Conservation (phyloP, 139 green algal species). For the Microglena sp. region DNA sequence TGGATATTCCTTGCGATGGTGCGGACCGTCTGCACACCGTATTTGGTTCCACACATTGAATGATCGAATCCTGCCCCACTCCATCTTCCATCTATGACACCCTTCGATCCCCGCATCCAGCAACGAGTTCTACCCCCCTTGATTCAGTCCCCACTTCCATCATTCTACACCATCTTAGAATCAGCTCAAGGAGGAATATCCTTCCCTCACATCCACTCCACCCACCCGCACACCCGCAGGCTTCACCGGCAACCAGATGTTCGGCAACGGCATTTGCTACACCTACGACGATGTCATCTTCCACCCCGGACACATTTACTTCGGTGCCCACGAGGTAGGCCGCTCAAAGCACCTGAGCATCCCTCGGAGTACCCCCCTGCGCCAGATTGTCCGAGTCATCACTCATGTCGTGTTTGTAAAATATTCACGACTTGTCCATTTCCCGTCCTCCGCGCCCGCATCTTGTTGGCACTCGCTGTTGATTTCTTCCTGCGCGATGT, state of each 20-base stretch:
- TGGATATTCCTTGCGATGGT: too few species aligned
- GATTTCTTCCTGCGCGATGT: too few species aligned
- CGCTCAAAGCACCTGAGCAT: background rate
- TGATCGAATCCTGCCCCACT: background rate
- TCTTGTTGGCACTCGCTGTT: too few species aligned
- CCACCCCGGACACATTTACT: constrained; percentile 93
- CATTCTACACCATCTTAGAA: too few species aligned
- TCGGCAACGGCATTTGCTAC: constrained; percentile 73
- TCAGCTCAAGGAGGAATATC: too few species aligned
- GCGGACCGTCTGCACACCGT: too few species aligned
- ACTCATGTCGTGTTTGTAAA: too few species aligned
- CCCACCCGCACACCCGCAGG: background rate
- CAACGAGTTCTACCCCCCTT: background rate
- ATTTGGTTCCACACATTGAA: background rate
- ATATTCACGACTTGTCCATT: too few species aligned
- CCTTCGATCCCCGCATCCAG: background rate
- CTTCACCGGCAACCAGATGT: constrained; percentile 10
- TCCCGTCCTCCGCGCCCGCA: too few species aligned
- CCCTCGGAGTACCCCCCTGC: too few species aligned
- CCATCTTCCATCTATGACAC: background rate
- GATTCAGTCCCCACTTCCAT: background rate
- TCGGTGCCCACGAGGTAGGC: constrained; percentile 80
- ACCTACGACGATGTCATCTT: constrained; percentile 99
- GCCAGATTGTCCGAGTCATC: too few species aligned
- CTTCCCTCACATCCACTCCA: background rate